phyloP scores from a whole-genome alignment of 495 filamentous ascomycete genomes.

The Usnea hakonensis region DNA sequence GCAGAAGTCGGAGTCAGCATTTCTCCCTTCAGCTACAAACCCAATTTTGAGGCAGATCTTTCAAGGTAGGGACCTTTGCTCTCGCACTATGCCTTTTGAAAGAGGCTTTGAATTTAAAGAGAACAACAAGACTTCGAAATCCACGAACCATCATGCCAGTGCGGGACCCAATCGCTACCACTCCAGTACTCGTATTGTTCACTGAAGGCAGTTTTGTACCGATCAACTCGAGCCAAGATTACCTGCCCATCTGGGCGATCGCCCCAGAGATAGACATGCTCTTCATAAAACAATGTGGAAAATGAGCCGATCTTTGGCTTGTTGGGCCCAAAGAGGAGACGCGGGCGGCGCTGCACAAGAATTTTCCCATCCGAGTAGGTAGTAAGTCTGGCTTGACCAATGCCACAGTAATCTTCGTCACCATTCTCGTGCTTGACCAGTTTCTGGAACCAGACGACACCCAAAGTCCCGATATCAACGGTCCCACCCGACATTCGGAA shows the following conservation, averaged over 20 bases:
- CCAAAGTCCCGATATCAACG: constrained; percentile 16
- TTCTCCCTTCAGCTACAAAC: too few species aligned
- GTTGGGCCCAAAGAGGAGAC: constrained; percentile 12
- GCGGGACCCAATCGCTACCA: constrained; percentile 17
- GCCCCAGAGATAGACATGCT: constrained; percentile 25
- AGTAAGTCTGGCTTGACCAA: constrained; percentile 19
- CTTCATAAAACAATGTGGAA: constrained; percentile 15
- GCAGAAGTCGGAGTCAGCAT: too few species aligned
- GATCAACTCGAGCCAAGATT: constrained; percentile 22
- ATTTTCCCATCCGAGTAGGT: constrained; percentile 5
- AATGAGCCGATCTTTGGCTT: constrained; percentile 26
- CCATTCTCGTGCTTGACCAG: constrained; percentile 8
- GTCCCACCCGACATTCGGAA: constrained; percentile 25
- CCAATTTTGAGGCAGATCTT: too few species aligned
- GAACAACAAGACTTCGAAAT: too few species aligned
- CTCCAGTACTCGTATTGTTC: constrained; percentile 23
- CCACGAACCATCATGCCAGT: constrained; percentile 12
- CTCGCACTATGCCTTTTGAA: too few species aligned
- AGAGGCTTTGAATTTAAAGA: too few species aligned
- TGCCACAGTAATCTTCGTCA: constrained; percentile 14
- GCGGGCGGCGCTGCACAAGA: constrained; percentile 1
- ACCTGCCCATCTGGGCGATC: constrained; percentile 17
- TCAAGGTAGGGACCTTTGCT: too few species aligned
- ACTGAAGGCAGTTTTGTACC: background rate
- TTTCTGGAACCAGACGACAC: constrained; percentile 24